These are phyloP conservation scores for Tylopilus sp. DNA, from an alignment of 1,284 basidiomycete species.

Conservation along the genomic window DNA sequence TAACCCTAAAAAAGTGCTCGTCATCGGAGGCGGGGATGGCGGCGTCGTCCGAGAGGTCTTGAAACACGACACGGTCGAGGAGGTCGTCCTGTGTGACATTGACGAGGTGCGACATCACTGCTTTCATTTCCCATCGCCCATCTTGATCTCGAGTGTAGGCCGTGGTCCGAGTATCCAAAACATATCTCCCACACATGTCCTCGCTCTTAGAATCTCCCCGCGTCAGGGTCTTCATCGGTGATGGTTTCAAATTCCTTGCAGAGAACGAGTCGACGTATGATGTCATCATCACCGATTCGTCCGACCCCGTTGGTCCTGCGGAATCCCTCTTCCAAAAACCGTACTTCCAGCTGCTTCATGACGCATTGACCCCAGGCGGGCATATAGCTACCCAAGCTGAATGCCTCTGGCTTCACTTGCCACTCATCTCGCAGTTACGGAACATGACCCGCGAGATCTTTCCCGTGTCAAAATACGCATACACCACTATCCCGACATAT, in stretches of 20 bases:
- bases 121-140: background rate
- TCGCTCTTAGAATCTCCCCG: slow-evolving; percentile 85
- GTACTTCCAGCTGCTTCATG: slow-evolving; percentile 95
- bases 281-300: slow-evolving; percentile 98
- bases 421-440: slow-evolving; percentile 86
- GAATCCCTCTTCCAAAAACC: slow-evolving; percentile 96
- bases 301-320: slow-evolving; percentile 98
- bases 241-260: slow-evolving; percentile 97
- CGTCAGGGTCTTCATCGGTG: slow-evolving; percentile 92
- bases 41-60: slow-evolving; percentile 98
- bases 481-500: slow-evolving; percentile 97
- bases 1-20: slow-evolving; percentile 95
- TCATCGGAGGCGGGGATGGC: slow-evolving; percentile 97
- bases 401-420: slow-evolving; percentile 95
- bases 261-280: slow-evolving; percentile 94
- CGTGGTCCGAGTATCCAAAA: slow-evolving; percentile 95
- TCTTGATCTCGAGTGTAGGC: slow-evolving; percentile 62
- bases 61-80: slow-evolving; percentile 93
- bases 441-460: slow-evolving; percentile 85
- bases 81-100: slow-evolving; percentile 98
- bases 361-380: slow-evolving; percentile 91
- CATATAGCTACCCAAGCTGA: slow-evolving; percentile 98
- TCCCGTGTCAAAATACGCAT: slow-evolving; percentile 91
- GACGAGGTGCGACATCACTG: slow-evolving; percentile 76
- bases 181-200: slow-evolving; percentile 96